Conservation (phyloP, 108 stramenopile species). For the Cyclostephanos tholiformis region DNA sequence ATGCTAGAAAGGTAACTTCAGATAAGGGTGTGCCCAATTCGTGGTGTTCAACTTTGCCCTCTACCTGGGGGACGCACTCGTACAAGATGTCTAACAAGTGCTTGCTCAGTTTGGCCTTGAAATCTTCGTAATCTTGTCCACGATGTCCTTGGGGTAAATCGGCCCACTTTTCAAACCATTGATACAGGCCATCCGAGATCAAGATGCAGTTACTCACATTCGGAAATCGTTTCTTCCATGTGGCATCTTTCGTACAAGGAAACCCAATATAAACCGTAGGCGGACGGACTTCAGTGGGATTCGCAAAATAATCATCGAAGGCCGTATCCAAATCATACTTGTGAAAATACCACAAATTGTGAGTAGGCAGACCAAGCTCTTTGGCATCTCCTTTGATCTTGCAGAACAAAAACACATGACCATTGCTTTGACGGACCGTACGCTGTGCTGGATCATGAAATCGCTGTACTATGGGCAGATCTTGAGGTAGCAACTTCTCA, state of each 20-base stretch:
- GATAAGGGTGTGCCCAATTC: conserved; percentile 44
- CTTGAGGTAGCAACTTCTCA: conserved; percentile 46
- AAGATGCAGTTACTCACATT: conserved; percentile 47
- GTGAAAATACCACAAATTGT: conserved; percentile 55
- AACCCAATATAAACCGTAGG: conserved; percentile 77
- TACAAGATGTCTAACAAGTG: conserved; percentile 46
- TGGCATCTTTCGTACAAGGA: conserved; percentile 51
- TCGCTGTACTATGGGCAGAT: conserved; percentile 39
- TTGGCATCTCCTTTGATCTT: conserved; percentile 46
- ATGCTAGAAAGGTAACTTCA: conserved; percentile 42
- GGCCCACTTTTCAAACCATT: conserved; percentile 49
- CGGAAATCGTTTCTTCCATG: conserved; percentile 54
- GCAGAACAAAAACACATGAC: conserved; percentile 48
- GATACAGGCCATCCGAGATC: conserved; percentile 34
- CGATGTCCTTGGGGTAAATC: conserved; percentile 32
- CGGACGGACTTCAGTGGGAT: conserved; percentile 53
- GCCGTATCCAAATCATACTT: conserved; percentile 45
- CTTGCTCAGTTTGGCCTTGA: conserved; percentile 43
- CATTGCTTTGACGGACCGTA: conserved; percentile 42
- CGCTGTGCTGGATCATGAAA: conserved; percentile 45
- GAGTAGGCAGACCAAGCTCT: conserved; percentile 43
- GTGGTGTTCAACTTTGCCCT: conserved; percentile 43
- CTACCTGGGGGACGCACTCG: conserved; percentile 49
- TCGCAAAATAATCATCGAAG: conserved; percentile 40
- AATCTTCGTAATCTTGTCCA: conserved; percentile 49